Evolutionary conservation across 768 basidiomycete genomes (phyloP).

Genomic region (Xerocomellus chrysenteron): DNA sequence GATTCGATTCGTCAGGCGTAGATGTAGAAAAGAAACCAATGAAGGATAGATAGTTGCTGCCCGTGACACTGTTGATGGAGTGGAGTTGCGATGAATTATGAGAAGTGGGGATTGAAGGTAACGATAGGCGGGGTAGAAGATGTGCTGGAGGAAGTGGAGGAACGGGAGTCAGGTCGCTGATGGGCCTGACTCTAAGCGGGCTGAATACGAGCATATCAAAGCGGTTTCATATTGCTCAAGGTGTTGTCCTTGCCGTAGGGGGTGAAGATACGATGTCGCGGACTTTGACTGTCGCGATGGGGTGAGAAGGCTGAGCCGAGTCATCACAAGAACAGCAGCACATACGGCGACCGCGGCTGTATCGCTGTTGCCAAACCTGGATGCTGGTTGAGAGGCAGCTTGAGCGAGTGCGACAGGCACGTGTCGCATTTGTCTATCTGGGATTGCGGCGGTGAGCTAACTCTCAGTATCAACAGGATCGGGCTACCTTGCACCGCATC

Average conservation of each 20-base stretch:
- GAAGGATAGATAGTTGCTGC: conserved; percentile 44
- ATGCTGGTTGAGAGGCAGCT: conserved; percentile 8
- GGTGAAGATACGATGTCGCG: conserved; percentile 18
- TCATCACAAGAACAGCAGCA: conserved; percentile 1
- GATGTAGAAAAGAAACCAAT: conserved; percentile 44
- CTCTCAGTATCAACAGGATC: neutral
- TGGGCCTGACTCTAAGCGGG: conserved; percentile 31
- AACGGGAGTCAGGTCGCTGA: conserved; percentile 39
- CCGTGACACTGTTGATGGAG: conserved; percentile 20
- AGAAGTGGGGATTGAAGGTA: conserved; percentile 21
- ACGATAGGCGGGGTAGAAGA: conserved; percentile 28
- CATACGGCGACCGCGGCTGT: conserved; percentile 23
- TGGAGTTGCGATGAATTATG: conserved; percentile 14
- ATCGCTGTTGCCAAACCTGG: conserved; percentile 19
- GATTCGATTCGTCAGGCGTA: conserved; percentile 12
- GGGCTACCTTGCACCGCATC: conserved; percentile 29
- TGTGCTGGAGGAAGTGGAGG: conserved; percentile 38
- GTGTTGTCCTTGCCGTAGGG: neutral
- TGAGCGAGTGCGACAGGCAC: neutral
- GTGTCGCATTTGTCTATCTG: conserved; percentile 22
- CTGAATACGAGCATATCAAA: conserved; percentile 25
- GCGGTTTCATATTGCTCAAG: conserved; percentile 4
- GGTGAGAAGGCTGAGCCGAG: conserved; percentile 7
- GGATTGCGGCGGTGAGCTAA: neutral
- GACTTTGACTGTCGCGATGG: conserved; percentile 18